Evolutionary conservation across 768 basidiomycete species (phyloP), one percentile per base, ranked within the genome.

Genomic region (Boletellus sp.): DNA sequence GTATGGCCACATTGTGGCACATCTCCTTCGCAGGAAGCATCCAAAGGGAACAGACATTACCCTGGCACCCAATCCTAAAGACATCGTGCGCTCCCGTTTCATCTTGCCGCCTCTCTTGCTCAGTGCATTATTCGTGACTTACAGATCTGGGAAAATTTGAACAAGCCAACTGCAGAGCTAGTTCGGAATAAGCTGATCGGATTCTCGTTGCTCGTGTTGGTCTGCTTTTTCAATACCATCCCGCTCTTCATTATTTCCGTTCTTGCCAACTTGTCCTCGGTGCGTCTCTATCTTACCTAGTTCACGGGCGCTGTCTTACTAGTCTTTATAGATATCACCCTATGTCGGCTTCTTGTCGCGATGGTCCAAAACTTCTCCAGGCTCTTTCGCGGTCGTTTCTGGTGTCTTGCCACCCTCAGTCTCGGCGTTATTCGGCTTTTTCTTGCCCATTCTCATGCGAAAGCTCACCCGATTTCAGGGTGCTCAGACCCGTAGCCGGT

Each of bases 211-310:
- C 78, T 99, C 46, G 72, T 77, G 19, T 60, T 82, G 26, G 82
- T 97, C 42, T 94, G 92, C 69, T 94, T 93, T 74, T 81, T 98
- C 74, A 94, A 99, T 74, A 97, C 94, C 32, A 74, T 95, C 10
- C 96, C 96, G 17, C 73, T 99, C 16, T 80, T 94, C 63, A 73
- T 90, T 55, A 93, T 98, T 55, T 94, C 95, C 12, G 73, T 92
- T 54, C 74, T 96, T 44, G 93, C 96, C 58, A 98, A 99, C 72
- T 76, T 99, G 73, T 78, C 85, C 43, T 78, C 85, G 34, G 87
- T 92, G 59, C 46, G 85, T 50, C 20, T 48, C 22, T 35, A 20
- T 23, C n/a, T 51, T 5, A 20, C 44, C 17, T 45, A 15, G 15
- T n/a, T 15, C 20, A 3, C 9, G 17, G 28, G 16, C 15, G 16